A percentile compares a stretch with the other conserved stretches of the same genome.
Evolutionary conservation across 345 rosid species (phyloP).

Genomic region (Lepidium africanum): DNA sequence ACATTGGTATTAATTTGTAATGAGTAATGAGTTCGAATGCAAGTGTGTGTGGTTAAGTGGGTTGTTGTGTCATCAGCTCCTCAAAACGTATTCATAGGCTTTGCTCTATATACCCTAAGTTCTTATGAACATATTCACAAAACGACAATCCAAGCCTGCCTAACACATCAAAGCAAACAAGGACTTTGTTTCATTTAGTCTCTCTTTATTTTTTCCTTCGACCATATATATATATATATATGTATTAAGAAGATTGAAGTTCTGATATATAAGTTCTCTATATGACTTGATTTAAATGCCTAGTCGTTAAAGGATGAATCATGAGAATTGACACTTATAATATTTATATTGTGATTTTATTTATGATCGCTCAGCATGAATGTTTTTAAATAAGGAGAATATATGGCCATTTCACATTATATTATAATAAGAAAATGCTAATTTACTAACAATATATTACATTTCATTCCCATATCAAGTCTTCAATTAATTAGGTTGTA

Average conservation of each 20-base stretch:
- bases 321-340: no score
- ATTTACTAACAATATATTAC: no score
- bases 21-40: neutral
- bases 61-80: slow-evolving; percentile 36
- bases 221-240: neutral
- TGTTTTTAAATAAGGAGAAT: neutral
- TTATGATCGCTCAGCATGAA: neutral
- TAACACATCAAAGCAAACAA: slow-evolving; percentile 13
- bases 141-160: slow-evolving; percentile 26
- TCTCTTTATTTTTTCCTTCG: neutral
- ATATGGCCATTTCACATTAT: neutral
- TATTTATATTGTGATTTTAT: neutral
- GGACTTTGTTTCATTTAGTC: slow-evolving; percentile 8
- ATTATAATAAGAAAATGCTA: no score
- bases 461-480: neutral
- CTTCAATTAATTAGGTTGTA: neutral
- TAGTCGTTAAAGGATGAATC: no score
- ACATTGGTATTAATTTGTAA: neutral
- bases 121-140: slow-evolving; percentile 11
- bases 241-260: neutral
- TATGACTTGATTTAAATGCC: neutral
- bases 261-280: no score
- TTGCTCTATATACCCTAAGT: neutral
- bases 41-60: slow-evolving; percentile 29
- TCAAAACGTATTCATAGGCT: slow-evolving; percentile 18